Conservation (phyloP, 1,139 yeast species). For the Magnusiomyces ingens region DNA sequence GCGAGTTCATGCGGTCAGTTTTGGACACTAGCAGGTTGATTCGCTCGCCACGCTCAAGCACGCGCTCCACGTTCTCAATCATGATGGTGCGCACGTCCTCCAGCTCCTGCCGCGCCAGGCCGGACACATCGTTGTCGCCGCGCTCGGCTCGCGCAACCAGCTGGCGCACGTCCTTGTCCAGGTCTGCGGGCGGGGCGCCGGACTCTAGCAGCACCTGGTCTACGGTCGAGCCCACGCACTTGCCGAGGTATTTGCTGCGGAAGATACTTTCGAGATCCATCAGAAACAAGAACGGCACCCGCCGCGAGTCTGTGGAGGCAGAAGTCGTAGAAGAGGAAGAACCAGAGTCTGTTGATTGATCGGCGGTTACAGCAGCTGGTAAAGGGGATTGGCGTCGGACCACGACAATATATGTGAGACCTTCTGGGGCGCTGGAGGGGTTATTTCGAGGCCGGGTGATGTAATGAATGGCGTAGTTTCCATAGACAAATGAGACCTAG, state of each 20-base stretch:
- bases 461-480: constrained; percentile 31
- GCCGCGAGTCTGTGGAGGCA: constrained; percentile 23
- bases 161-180: constrained; percentile 18
- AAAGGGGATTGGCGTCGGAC: constrained; percentile 3
- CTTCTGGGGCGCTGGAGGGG: constrained; percentile 24
- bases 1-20: constrained; percentile 65
- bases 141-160: constrained; percentile 23
- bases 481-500: constrained; percentile 29
- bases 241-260: constrained; percentile 19
- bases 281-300: constrained; percentile 31
- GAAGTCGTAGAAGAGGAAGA: neutral
- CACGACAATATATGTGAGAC: constrained; percentile 31
- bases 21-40: constrained; percentile 70
- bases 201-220: constrained; percentile 9
- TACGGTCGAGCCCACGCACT: constrained; percentile 15
- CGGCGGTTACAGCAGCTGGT: too few species aligned
- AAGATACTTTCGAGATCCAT: constrained; percentile 27
- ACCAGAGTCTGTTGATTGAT: constrained; percentile 16
- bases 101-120: constrained; percentile 33
- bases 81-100: constrained; percentile 37
- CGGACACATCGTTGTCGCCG: constrained; percentile 25
- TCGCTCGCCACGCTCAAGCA: constrained; percentile 75
- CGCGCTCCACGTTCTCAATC: constrained; percentile 38
- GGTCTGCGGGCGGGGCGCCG: constrained; percentile 11
- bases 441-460: constrained; percentile 26